Conservation (phyloP, 2,329 filamentous ascomycete species). For the Talaromyces sp. region DNA sequence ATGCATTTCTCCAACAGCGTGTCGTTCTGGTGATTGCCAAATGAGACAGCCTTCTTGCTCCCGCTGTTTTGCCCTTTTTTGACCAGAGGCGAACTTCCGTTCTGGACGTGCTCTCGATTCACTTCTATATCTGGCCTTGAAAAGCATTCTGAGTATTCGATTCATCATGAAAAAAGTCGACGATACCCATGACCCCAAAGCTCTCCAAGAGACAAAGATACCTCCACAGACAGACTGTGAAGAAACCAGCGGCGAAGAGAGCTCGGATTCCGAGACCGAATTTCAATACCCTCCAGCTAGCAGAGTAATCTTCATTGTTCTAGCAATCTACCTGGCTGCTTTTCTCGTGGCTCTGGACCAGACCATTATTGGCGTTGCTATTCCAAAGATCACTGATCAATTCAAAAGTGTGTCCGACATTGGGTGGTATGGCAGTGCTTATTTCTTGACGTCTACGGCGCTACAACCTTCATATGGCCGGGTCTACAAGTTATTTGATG, state of each 20-base stretch:
- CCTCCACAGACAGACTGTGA: neutral
- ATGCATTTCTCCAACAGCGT: neutral
- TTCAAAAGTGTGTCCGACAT: conserved; percentile 48
- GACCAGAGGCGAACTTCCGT: neutral
- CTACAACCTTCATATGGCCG: conserved; percentile 44
- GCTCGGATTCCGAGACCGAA: neutral
- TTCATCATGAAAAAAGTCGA: neutral
- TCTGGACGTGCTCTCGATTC: neutral
- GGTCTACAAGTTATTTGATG: conserved; percentile 31
- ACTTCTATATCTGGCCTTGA: neutral
- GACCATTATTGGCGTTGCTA: conserved; percentile 47
- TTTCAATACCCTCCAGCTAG: conserved; percentile 17
- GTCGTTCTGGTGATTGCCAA: neutral
- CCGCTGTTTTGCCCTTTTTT: neutral
- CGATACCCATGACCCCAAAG: neutral
- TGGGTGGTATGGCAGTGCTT: conserved; percentile 32
- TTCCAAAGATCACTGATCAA: conserved; percentile 47
- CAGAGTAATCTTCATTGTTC: conserved; percentile 32
- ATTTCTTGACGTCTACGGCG: conserved; percentile 41
- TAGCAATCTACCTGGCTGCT: conserved; percentile 36
- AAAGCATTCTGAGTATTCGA: neutral
- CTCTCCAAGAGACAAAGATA: neutral
- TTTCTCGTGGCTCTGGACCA: conserved; percentile 41
- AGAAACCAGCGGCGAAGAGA: neutral
- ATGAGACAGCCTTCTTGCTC: neutral